Percentiles rank a stretch among this genome's conserved stretches.
Conservation (phyloP, 2,329 filamentous ascomycete species). For the Arthroderma sp. region DNA sequence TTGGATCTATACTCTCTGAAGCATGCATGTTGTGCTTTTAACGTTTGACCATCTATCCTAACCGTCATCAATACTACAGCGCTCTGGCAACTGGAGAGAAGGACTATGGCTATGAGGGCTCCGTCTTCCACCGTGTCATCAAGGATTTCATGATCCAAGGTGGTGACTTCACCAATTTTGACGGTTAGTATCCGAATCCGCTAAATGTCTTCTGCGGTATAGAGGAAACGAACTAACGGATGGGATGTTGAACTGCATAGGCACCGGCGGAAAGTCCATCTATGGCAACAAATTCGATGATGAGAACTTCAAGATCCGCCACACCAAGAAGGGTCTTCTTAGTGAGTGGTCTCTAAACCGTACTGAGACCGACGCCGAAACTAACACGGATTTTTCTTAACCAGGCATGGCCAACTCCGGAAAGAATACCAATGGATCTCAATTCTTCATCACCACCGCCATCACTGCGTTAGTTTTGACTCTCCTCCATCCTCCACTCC, state of each 20-base stretch:
- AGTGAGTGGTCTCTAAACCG: constrained; percentile 31
- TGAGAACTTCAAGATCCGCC: constrained; percentile 60
- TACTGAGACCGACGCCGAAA: not conserved
- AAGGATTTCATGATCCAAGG: constrained; percentile 60
- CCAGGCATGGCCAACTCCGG: constrained; percentile 53
- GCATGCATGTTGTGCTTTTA: too few relatives aligned
- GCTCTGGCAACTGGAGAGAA: constrained; percentile 54
- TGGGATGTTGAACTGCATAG: constrained; percentile 15
- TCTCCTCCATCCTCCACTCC: not conserved
- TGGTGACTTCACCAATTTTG: constrained; percentile 52
- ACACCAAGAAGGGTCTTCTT: constrained; percentile 50
- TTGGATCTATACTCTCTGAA: not conserved
- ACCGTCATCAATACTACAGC: constrained; percentile 12
- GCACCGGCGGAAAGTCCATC: constrained; percentile 56
- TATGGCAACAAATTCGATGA: constrained; percentile 54
- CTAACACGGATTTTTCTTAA: not conserved
- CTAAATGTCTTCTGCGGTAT: too few relatives aligned
- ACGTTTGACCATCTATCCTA: constrained; percentile 1
- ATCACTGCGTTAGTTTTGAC: constrained; percentile 34
- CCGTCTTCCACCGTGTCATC: constrained; percentile 57
- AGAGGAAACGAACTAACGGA: too few relatives aligned
- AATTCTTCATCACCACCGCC: constrained; percentile 55
- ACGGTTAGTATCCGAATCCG: constrained; percentile 29
- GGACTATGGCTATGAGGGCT: constrained; percentile 54
- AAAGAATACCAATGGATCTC: constrained; percentile 51